Base-by-base conservation (phyloP, 805 yeast species). In the Pichia insulana region DNA sequence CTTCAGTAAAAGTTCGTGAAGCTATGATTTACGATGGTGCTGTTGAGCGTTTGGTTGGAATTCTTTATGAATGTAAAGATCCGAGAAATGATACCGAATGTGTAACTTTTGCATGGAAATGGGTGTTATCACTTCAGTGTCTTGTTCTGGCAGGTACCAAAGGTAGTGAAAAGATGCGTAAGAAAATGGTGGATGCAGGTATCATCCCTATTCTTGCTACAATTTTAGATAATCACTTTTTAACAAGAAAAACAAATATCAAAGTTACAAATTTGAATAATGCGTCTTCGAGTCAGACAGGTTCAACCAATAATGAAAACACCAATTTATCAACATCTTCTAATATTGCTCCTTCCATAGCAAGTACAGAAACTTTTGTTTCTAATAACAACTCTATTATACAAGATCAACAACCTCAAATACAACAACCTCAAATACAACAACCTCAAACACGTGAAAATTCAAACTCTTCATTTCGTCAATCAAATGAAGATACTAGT, bases 91-190 rank as follows among this genome's bases (percentile, higher is more conserved):
- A 59, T 17, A 53, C 56, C 40, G 64, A 61, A 35, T 72, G 79
- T 20, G 68, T 86, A 49, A 69, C 83, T 4, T 53, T 49, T n/a
- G 89, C 95, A 0, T 90, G 96, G 96, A 90, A 90, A 65, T 90
- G 98, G 98, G 85, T 95, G 6, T 66, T 90, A 42, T 85, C 97
- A 0, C 79, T 92, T 56, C 98, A 90, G 65, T 89, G 97, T 58
- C 66, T 90, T 43, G 95, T 90, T 1, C 71, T 87, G 43, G 78
- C 90, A 16, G 96, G 97, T 12, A 88, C 97, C 1, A 72, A 97
- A 51, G 98, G 98, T 19, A 79, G 94, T 2, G 97, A 89, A 60
- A 66, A 69, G 40, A 85, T 89, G 38, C 70, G 98, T 40, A 79
- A 81, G 51, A 78, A 88, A 53, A 84, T 92, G 7, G 96, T 88